Base-by-base conservation (phyloP, 805 yeast genomes). In the Candida michaelii region DNA sequence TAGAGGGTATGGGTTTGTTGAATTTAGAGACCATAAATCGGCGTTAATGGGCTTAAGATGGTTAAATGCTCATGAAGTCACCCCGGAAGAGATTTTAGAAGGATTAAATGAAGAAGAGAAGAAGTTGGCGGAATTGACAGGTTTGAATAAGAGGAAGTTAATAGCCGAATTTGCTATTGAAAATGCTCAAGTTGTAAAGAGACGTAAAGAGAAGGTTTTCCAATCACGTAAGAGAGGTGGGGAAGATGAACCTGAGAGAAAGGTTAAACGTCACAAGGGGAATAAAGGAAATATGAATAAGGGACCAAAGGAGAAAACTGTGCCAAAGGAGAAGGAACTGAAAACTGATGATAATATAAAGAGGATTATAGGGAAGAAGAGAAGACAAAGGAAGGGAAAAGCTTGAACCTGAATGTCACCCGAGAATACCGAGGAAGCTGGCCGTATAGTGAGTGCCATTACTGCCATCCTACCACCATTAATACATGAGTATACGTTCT, bases 41-140 rank as follows among this genome's bases (percentile, higher is more conserved):
- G 98, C 99, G 1, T 74, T 93, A 51, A 90, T 89, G 97, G 97
- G 95, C 2, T 77, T 93, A 43, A 81, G 99, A 72, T 93, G 97
- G 96, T 74, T 93, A 62, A 93, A 93, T 62, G 96, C 96, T 6
- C 97, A 91, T 59, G 83, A 79, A 56, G 96, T 93, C 5, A 68
- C 87, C 0, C 63, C 63, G 25, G 79, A 74, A 8, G 97, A 90
- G 62, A 76, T 89, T 30, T 45, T 75, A 15, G 86, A 76, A 49
- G 90, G 91, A n/a, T 60, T 85, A 44, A 66, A 71, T 24, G 89
- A 81, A 3, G 89, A 85, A 36, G 90, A 85, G 55, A 68, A 71
- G 60, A 79, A 80, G 52, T 36, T 60, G 7, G 80, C 79, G 2
- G 71, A 73, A 41, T 51, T 71, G 18, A 89, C 83, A 36, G 79